Evolutionary conservation across 1,284 basidiomycete species (phyloP).

Genomic region (Pyrrhoderma noxium): DNA sequence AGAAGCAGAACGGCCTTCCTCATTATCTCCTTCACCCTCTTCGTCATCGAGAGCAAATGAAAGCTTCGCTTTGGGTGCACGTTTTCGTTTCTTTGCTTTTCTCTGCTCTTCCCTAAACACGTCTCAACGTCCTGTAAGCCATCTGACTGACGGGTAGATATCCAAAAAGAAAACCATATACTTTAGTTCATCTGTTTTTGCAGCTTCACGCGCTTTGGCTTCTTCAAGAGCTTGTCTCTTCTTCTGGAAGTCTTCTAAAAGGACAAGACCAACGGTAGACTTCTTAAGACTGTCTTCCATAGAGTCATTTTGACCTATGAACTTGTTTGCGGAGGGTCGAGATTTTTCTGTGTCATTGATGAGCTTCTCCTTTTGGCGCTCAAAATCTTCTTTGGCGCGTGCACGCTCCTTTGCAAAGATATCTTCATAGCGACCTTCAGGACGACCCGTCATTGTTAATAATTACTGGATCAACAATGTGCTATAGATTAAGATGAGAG

Average conservation of each 20-base stretch:
- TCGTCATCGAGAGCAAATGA: constrained; percentile 87
- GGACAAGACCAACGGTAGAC: constrained; percentile 89
- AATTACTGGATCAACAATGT: neutral
- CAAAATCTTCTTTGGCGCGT: constrained; percentile 81
- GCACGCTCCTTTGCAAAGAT: constrained; percentile 73
- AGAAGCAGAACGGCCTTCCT: constrained; percentile 27
- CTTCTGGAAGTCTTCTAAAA: constrained; percentile 89
- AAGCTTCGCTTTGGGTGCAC: constrained; percentile 65
- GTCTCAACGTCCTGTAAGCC: constrained; percentile 71
- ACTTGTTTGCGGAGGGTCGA: constrained; percentile 77
- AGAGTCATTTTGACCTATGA: constrained; percentile 90
- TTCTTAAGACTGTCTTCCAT: constrained; percentile 94
- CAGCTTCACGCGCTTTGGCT: constrained; percentile 84
- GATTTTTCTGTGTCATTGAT: constrained; percentile 80
- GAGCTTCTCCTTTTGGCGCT: constrained; percentile 82
- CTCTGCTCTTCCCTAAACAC: constrained; percentile 79
- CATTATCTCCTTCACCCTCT: constrained; percentile 20
- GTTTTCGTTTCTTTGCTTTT: constrained; percentile 89
- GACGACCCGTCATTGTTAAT: constrained; percentile 57
- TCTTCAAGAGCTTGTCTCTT: constrained; percentile 88
- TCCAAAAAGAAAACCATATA: constrained; percentile 40
- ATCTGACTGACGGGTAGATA: constrained; percentile 28
- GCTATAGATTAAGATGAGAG: neutral
- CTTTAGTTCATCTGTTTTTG: constrained; percentile 75
- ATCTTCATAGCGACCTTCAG: constrained; percentile 73